These are phyloP conservation scores for Diaporthe vexans DNA, from an alignment of 2,329 filamentous ascomycete genomes.

Conservation along the genomic window DNA sequence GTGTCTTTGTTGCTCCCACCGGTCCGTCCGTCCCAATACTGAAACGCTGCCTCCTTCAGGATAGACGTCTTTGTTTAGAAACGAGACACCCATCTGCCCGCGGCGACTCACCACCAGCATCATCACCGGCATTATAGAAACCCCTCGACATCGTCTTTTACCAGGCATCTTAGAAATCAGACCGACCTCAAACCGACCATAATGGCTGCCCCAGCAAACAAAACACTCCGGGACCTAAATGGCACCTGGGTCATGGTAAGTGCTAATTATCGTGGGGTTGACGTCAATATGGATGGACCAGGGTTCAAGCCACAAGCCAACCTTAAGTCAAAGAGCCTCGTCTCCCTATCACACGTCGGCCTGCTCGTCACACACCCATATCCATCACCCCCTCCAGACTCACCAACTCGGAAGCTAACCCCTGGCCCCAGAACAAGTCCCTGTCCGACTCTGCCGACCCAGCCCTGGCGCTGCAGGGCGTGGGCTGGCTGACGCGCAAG, in stretches of 20 bases:
- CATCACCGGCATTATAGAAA: neutral
- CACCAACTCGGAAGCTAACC: conserved; percentile 3
- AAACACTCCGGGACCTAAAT: conserved; percentile 76
- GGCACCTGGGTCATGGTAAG: conserved; percentile 80
- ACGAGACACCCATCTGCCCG: neutral
- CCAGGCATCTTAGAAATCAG: neutral
- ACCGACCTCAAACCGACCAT: conserved; percentile 45
- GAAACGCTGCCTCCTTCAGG: conserved; percentile 4
- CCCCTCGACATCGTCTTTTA: neutral
- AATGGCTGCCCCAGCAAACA: conserved; percentile 80
- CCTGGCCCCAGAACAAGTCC: conserved; percentile 74
- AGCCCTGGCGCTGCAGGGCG: conserved; percentile 79
- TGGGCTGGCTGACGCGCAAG: conserved; percentile 81
- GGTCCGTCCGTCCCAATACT: conserved; percentile 3
- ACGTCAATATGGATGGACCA: neutral
- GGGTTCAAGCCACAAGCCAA: neutral
- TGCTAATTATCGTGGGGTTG: conserved; percentile 31
- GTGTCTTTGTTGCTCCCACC: conserved; percentile 6
- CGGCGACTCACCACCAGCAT: neutral
- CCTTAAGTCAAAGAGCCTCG: neutral
- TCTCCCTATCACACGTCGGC: neutral
- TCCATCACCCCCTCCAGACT: neutral
- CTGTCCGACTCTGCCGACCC: conserved; percentile 79
- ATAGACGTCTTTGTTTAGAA: neutral
- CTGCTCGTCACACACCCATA: neutral